Base-by-base conservation (phyloP, 2,329 filamentous ascomycete species). In the Coniochaeta sp. region DNA sequence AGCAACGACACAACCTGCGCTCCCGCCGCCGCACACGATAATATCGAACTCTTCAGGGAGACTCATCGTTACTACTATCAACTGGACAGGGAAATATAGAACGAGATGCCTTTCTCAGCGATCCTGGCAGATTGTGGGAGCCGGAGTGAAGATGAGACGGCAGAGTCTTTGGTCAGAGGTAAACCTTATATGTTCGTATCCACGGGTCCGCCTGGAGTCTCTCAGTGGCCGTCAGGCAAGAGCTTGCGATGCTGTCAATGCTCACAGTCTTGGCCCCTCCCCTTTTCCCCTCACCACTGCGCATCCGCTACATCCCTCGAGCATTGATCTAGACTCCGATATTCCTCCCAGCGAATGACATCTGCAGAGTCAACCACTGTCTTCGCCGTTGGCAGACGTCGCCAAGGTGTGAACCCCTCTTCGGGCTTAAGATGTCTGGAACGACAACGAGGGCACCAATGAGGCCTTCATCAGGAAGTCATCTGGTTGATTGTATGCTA, bases 11-110 rank as follows among this genome's bases (percentile, higher is more conserved):
- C 80, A 83, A 34, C 80, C 86, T 63, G 81, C 85, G 70, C 86
- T 89, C 59, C 89, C 89, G 68, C 89, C 89, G 68, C 89, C 89
- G 65, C 86, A 89, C 33, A 91, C 87, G 67, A 91, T 91, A 67
- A 92, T 91, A 71, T 91, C 89, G 69, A 90, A 89, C 78, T 91
- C 89, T 62, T 91, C 88, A 38, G 89, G 88, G 64, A 91, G 69
- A 26, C 31, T 31, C 58, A 59, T 50, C 22, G 54, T 58, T 26
- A 22, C 19, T 55, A 19, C 33, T 31, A 34, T 43, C 22, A 9
- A 26, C 56, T n/a, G 19, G 34, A 28, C 36, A 17, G 8, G n/a
- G 17, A 28, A 33, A 55, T 36, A 58, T 28, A 58, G 14, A 24
- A 19, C 9, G 19, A 22, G 54, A 22, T 57, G 31, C 31, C 26